phyloP scores from a whole-genome alignment of 1,284 basidiomycete genomes.

The Kwoniella shivajii region DNA sequence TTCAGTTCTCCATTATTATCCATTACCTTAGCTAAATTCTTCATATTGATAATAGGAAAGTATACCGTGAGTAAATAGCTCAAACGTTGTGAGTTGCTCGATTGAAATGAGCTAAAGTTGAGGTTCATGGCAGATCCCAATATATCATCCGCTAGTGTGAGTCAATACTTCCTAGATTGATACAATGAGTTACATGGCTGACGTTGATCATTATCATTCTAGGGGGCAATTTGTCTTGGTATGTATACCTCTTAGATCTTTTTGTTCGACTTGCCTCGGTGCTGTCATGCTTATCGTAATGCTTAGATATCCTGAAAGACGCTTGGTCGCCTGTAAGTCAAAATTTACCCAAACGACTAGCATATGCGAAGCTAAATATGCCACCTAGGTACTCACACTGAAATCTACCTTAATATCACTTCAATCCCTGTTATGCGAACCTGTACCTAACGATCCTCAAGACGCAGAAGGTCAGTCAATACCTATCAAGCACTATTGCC shows the following conservation, averaged over 20 bases:
- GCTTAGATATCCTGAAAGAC: slow-evolving; percentile 77
- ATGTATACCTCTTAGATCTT: background rate
- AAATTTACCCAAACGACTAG: background rate
- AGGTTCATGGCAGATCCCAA: slow-evolving; percentile 64
- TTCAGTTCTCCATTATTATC: slow-evolving; percentile 5
- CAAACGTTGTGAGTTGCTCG: background rate
- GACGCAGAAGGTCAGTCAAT: slow-evolving; percentile 72
- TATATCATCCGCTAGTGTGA: slow-evolving; percentile 83
- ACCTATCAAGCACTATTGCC: too few relatives aligned
- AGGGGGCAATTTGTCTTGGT: slow-evolving; percentile 56
- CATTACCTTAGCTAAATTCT: slow-evolving; percentile 8
- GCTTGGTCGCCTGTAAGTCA: slow-evolving; percentile 65
- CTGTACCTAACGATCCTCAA: slow-evolving; percentile 95
- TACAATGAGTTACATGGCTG: too few relatives aligned
- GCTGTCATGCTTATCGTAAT: background rate
- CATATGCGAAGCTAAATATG: background rate
- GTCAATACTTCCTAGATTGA: slow-evolving; percentile 14
- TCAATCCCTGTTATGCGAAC: slow-evolving; percentile 92
- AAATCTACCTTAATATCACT: slow-evolving; percentile 96
- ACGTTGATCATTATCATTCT: too few relatives aligned
- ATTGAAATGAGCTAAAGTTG: background rate
- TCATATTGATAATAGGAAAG: slow-evolving; percentile 59
- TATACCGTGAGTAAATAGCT: slow-evolving; percentile 68
- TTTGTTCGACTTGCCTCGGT: background rate
- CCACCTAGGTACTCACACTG: slow-evolving; percentile 73